Base-by-base conservation (phyloP, 495 filamentous ascomycete genomes). In the Podospora anserina region DNA sequence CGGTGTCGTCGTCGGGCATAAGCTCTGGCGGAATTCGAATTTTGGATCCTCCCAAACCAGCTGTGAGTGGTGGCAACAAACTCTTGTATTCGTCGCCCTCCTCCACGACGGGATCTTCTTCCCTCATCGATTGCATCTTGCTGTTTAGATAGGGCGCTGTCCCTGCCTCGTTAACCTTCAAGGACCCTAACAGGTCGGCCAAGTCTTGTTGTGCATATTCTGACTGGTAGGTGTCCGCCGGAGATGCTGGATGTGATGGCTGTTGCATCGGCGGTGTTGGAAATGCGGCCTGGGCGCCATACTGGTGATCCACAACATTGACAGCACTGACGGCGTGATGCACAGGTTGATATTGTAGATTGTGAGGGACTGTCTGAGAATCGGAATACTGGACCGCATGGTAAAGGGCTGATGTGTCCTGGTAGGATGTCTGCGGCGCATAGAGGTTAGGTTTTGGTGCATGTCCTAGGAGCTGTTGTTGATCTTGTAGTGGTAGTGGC, bases 11-110 rank as follows among this genome's bases (percentile, higher is more conserved):
- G 13, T 89, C 85, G 5, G 95, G 95, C 93, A 98, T 97, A 71
- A 98, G 85, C 70, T 95, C 93, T 13, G 92, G 91, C 4, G 94
- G 95, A 70, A 99, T 98, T 66, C 92, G 88, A 62, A 98, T 88
- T 63, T 88, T 91, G 13, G 86, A 82, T 49, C 92, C 92, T 26
- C 90, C 86, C 15, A 49, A 11, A 18, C 89, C 88, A 3, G 86
- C 83, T 15, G 83, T 82, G 34, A 89, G 82, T 28, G 88, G 87
- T 16, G 93, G 92, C 5, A 97, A 74, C 56, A 79, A 68, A 53
- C 81, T 78, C 72, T 87, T 86, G 68, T 81, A 85, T 60, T 93
- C 89, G 68, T 93, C 90, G 4, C 77, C 74, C 34, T 93, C 93
- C 66, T 95, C 92, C 60, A 93, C 82, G 9, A 89, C 87, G 18